Conservation (phyloP, 164 flowering plant species). For the Malania oleifera region DNA sequence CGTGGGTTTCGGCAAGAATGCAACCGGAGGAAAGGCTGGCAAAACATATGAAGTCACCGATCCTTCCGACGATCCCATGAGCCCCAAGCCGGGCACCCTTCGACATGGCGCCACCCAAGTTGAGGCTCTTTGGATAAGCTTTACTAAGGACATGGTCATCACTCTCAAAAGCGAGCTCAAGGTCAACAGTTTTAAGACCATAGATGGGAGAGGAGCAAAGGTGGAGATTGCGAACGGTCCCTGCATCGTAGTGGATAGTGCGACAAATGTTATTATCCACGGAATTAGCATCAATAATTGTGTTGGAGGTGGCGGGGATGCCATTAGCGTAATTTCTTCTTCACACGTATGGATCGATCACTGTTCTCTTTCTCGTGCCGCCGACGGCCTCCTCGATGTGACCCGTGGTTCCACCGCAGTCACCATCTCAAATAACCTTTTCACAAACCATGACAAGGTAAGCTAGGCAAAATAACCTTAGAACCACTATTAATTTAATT, state of each 20-base stretch:
- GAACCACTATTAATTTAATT: no score
- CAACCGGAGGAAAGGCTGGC: slow-evolving; percentile 46
- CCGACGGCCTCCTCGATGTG: slow-evolving; percentile 61
- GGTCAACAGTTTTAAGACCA: slow-evolving; percentile 49
- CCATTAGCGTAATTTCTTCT: slow-evolving; percentile 39
- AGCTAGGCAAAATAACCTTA: no score
- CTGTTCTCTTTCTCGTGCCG: slow-evolving; percentile 36
- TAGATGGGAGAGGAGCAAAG: slow-evolving; percentile 52
- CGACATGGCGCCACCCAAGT: slow-evolving; percentile 47
- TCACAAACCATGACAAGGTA: slow-evolving; percentile 59
- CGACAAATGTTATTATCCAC: slow-evolving; percentile 60
- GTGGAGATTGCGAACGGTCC: slow-evolving; percentile 52
- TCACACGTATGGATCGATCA: slow-evolving; percentile 72
- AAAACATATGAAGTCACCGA: slow-evolving; percentile 38
- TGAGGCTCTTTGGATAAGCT: slow-evolving; percentile 51
- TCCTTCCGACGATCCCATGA: slow-evolving; percentile 33
- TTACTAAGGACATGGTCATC: slow-evolving; percentile 40
- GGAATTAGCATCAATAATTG: slow-evolving; percentile 65
- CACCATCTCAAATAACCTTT: slow-evolving; percentile 62
- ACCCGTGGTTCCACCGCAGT: slow-evolving; percentile 51
- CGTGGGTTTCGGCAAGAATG: slow-evolving; percentile 42
- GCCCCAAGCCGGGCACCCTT: slow-evolving; percentile 50
- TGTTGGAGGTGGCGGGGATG: slow-evolving; percentile 60
- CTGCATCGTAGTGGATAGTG: slow-evolving; percentile 39
- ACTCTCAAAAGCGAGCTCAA: slow-evolving; percentile 42